Evolutionary conservation across 176 grass and related monocot species (phyloP), one percentile per base, ranked within the genome.

Genomic region (Poa pratensis): DNA sequence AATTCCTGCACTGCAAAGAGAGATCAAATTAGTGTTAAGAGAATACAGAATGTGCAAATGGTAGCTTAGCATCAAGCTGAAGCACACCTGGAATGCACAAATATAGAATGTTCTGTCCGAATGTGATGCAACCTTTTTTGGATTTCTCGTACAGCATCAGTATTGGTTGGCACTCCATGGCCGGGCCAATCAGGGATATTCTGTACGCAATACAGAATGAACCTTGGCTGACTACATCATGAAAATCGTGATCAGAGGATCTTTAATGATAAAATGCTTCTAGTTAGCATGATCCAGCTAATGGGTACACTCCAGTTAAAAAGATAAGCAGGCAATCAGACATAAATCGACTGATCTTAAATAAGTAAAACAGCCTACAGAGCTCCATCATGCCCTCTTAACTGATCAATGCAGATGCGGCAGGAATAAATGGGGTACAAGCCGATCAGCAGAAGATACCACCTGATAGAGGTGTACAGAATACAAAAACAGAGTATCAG

Each of bases 41-140:
- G 27, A 37, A 49, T 35, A 37, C 39, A 57, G 50, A 9, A 66
- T 35, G 51, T 17, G 16, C 11, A 45, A 2, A 39, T 8, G 26
- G 16, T 83, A 70, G 39, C 64, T 46, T 76, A 17, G 27, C 45
- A 87, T 78, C 82, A 65, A 79, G 75, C 79, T 85, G 51, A 86
- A 77, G 48, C 80, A 86, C 61, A 98, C 96, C 96, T 98, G 87
- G 93, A 98, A 86, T 95, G 95, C 37, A 72, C 84, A 85, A 92
- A 80, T 75, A 94, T 89, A 80, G 93, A 89, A 59, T 89, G 86
- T 50, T 85, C 69, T 3, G 28, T 87, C 3, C 78, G 87, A 64
- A 93, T 88, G 64, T 92, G 81, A 93, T 87, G 86, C 51, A 88
- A 46, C 43, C 73, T 71, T 78, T 88, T 92, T 55, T 89, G 62